These are phyloP conservation scores for Aspergillus tamarii DNA, from an alignment of 2,329 filamentous ascomycete genomes.

Conservation along the genomic window DNA sequence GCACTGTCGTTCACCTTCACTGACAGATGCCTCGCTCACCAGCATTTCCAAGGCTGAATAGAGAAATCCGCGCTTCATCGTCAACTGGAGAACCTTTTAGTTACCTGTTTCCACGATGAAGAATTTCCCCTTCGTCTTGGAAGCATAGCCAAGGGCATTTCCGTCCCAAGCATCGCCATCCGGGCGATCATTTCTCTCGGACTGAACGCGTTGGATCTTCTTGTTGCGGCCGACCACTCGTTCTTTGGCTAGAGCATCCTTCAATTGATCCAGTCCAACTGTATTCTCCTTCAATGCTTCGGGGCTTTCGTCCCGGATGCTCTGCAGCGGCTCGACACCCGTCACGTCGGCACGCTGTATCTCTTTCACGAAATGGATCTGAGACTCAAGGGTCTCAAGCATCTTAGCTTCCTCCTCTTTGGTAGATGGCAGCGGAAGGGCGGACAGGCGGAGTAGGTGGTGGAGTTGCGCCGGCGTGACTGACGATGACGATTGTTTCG, in stretches of 20 bases:
- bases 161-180: slow-evolving; percentile 64
- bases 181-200: slow-evolving; percentile 33
- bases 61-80: slow-evolving; percentile 6
- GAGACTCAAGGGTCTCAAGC: slow-evolving; percentile 74
- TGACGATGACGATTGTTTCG: slow-evolving; percentile 30
- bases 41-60: neutral
- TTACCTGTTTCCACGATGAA: slow-evolving; percentile 69
- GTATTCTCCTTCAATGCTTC: slow-evolving; percentile 43
- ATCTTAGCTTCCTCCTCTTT: slow-evolving; percentile 68
- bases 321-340: slow-evolving; percentile 72
- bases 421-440: slow-evolving; percentile 72
- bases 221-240: slow-evolving; percentile 44
- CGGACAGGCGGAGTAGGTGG: slow-evolving; percentile 86
- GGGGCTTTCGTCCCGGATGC: slow-evolving; percentile 73
- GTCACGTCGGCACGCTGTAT: slow-evolving; percentile 78
- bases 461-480: slow-evolving; percentile 71
- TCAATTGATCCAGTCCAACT: slow-evolving; percentile 42
- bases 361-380: slow-evolving; percentile 87
- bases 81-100: slow-evolving; percentile 6
- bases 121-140: slow-evolving; percentile 69
- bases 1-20: neutral
- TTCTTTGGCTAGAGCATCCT: slow-evolving; percentile 44
- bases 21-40: neutral
- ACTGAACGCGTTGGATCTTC: slow-evolving; percentile 50
- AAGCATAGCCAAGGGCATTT: slow-evolving; percentile 70